phyloP scores from a whole-genome alignment of 495 filamentous ascomycete genomes.

The Talaromyces liani region DNA sequence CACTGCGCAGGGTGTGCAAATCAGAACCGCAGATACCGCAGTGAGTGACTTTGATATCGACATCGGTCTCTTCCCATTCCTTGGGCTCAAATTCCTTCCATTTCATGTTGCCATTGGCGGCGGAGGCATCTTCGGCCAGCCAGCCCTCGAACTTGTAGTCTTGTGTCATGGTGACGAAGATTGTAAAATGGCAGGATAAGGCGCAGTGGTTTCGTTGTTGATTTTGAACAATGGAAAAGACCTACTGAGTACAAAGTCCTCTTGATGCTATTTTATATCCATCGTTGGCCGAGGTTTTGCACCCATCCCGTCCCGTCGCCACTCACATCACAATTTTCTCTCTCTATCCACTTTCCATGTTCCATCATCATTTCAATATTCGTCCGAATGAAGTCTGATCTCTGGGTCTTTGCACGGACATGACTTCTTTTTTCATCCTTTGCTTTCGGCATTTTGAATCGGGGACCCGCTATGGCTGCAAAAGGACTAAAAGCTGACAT shows the following conservation, averaged over 20 bases:
- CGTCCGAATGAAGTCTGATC: background rate
- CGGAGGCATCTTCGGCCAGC: slow-evolving; percentile 54
- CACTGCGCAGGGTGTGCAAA: slow-evolving; percentile 64
- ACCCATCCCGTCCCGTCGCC: background rate
- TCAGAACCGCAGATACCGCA: slow-evolving; percentile 50
- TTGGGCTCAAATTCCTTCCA: slow-evolving; percentile 77
- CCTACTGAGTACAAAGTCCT: background rate
- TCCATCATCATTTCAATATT: background rate
- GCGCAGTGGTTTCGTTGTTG: background rate
- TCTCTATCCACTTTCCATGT: background rate
- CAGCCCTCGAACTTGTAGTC: slow-evolving; percentile 74
- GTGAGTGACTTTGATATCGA: slow-evolving; percentile 44
- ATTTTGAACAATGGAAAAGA: background rate
- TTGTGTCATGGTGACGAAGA: background rate
- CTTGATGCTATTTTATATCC: background rate
- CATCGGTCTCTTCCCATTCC: slow-evolving; percentile 70
- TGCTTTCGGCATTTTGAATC: background rate
- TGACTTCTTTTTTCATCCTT: background rate
- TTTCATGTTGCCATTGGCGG: slow-evolving; percentile 68
- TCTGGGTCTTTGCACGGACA: background rate
- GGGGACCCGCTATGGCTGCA: background rate
- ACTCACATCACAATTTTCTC: background rate
- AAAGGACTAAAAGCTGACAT: background rate
- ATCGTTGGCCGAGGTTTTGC: background rate
- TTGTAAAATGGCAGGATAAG: background rate